phyloP scores from a whole-genome alignment of 1,284 basidiomycete species.

The Cryptococcus neoformans region DNA sequence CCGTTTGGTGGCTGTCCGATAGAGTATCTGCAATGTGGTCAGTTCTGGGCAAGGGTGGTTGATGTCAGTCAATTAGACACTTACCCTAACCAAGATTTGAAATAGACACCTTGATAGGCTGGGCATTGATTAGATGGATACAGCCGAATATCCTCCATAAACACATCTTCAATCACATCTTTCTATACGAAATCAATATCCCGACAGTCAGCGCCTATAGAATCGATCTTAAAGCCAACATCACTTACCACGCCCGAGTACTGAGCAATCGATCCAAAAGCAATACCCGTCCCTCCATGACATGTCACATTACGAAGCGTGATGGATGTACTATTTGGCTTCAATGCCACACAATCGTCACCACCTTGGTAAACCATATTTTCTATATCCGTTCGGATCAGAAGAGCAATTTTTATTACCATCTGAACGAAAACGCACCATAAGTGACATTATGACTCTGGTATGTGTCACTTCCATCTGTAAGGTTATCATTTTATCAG shows the following conservation, averaged over 20 bases:
- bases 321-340: conserved; percentile 62
- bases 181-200: conserved; percentile 26
- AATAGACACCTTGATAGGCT: conserved; percentile 54
- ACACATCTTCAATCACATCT: conserved; percentile 60
- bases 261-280: conserved; percentile 63
- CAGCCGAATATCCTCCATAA: conserved; percentile 54
- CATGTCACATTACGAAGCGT: conserved; percentile 56
- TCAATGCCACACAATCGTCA: conserved; percentile 66
- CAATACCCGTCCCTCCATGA: conserved; percentile 62
- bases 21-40: conserved; percentile 29
- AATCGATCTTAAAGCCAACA: background rate
- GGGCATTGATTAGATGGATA: conserved; percentile 15
- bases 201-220: background rate
- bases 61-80: background rate
- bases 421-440: conserved; percentile 10
- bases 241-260: conserved; percentile 55
- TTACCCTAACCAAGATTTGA: conserved; percentile 63
- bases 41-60: background rate
- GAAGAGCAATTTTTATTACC: background rate
- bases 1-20: conserved; percentile 61
- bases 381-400: conserved; percentile 4
- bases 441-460: conserved; percentile 57
- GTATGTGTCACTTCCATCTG: conserved; percentile 56
- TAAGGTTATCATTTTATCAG: background rate
- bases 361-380: conserved; percentile 49